Percentiles rank a stretch among this genome's conserved stretches.
These are phyloP conservation scores for Sporobolus alterniflorus DNA, from an alignment of 202 grass and related monocot genomes.

Conservation along the genomic window DNA sequence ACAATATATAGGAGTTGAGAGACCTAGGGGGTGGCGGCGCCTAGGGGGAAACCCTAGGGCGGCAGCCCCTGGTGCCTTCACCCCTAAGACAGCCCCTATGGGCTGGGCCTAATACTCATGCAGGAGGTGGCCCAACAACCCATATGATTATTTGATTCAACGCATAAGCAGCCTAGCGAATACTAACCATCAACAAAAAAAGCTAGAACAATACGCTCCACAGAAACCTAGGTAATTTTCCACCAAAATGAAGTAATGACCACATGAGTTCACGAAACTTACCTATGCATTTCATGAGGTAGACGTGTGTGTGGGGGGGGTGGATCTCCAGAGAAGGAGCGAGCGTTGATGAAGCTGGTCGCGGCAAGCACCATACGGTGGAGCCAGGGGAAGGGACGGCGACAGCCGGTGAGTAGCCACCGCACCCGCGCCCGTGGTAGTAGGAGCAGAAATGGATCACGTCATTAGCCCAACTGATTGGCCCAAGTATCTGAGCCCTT, in stretches of 20 bases:
- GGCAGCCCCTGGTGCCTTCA: too few relatives aligned
- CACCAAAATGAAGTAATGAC: neutral
- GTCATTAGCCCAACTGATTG: neutral
- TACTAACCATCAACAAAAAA: neutral
- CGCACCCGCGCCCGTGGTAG: neutral
- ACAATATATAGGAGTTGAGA: neutral
- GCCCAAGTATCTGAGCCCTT: neutral
- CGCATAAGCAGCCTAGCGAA: neutral
- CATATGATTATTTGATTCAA: neutral
- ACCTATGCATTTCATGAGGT: neutral
- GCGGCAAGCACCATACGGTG: neutral
- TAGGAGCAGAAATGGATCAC: too few relatives aligned
- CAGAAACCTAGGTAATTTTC: neutral
- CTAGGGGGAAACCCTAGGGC: too few relatives aligned
- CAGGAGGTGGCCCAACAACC: neutral
- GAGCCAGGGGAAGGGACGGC: neutral
- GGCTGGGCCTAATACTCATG: too few relatives aligned
- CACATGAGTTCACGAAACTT: neutral
- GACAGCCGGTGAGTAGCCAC: neutral
- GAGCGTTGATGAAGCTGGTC: neutral
- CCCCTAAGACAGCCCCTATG: too few relatives aligned
- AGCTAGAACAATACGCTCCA: neutral
- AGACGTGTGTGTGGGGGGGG: too few relatives aligned
- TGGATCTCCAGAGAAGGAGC: neutral
- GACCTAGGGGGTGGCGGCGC: too few relatives aligned